A percentile compares a stretch with the other conserved stretches of the same genome.
Evolutionary conservation across 805 yeast species (phyloP).

Genomic region (Suhomyces canberraensis): DNA sequence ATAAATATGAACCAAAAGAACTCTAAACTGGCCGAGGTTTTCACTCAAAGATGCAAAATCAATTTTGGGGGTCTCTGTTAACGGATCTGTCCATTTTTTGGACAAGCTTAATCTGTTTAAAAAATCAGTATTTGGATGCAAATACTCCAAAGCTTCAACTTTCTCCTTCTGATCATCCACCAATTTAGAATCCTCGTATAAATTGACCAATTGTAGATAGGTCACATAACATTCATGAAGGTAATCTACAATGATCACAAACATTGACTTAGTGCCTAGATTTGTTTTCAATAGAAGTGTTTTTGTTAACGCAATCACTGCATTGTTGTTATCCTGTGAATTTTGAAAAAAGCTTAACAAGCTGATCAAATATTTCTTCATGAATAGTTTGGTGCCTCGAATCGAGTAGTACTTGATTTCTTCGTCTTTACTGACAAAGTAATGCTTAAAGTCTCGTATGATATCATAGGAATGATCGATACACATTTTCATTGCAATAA

Average conservation of each 20-base stretch:
- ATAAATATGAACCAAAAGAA: constrained; percentile 1
- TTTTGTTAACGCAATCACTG: constrained; percentile 9
- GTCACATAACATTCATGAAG: constrained; percentile 12
- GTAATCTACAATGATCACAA: constrained; percentile 11
- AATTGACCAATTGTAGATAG: no score
- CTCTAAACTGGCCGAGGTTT: constrained; percentile 1
- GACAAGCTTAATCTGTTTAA: background rate
- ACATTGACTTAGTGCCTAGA: constrained; percentile 5
- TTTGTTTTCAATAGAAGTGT: constrained; percentile 7
- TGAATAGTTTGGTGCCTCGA: background rate
- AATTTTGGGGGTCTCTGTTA: background rate
- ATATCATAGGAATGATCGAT: constrained; percentile 1
- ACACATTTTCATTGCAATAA: constrained; percentile 14
- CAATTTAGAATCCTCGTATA: no score
- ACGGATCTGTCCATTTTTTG: background rate
- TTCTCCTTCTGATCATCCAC: no score
- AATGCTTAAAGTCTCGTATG: background rate
- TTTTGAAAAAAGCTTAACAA: constrained; percentile 16
- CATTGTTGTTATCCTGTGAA: constrained; percentile 7
- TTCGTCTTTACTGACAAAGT: background rate
- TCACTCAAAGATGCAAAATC: background rate
- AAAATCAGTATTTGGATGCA: background rate
- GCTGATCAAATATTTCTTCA: constrained; percentile 1
- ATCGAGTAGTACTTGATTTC: background rate
- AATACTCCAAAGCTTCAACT: no score